Percentiles rank a stretch among this genome's conserved stretches.
These are phyloP conservation scores for Lachnellula arida DNA, from an alignment of 2,329 filamentous ascomycete species.

Conservation along the genomic window DNA sequence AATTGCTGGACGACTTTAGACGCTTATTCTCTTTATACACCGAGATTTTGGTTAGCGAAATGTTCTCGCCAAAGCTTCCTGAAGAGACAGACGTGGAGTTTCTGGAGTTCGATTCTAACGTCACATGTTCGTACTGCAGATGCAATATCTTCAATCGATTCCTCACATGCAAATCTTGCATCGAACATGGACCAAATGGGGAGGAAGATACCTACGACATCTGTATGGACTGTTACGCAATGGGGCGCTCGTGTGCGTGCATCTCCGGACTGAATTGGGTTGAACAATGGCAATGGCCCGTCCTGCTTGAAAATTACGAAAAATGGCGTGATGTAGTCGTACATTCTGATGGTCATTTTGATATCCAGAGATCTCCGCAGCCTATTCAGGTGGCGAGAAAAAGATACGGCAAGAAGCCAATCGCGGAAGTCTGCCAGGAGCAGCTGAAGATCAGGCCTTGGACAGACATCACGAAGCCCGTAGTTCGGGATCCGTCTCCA, in stretches of 20 bases:
- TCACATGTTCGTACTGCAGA: constrained; percentile 93
- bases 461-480: constrained; percentile 61
- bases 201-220: constrained; percentile 88
- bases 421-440: constrained; percentile 92
- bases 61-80: constrained; percentile 61
- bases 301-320: constrained; percentile 74
- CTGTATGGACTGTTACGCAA: constrained; percentile 98
- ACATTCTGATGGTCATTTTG: constrained; percentile 62
- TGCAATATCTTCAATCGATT: constrained; percentile 98
- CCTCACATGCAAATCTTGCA: constrained; percentile 82
- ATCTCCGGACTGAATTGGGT: constrained; percentile 84
- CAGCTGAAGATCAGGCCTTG: constrained; percentile 76
- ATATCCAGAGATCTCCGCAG: constrained; percentile 61
- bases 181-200: constrained; percentile 60
- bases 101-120: constrained; percentile 79
- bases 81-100: constrained; percentile 69
- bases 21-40: constrained; percentile 74
- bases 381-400: constrained; percentile 66
- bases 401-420: constrained; percentile 65
- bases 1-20: constrained; percentile 79
- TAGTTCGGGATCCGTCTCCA: constrained; percentile 22
- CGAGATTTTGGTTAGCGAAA: constrained; percentile 76
- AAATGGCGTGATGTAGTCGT: constrained; percentile 77
- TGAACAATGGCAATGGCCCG: constrained; percentile 85
- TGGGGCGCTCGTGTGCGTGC: constrained; percentile 90